Base-by-base conservation (phyloP, 805 yeast species). In the Candida xiaguanensis region DNA sequence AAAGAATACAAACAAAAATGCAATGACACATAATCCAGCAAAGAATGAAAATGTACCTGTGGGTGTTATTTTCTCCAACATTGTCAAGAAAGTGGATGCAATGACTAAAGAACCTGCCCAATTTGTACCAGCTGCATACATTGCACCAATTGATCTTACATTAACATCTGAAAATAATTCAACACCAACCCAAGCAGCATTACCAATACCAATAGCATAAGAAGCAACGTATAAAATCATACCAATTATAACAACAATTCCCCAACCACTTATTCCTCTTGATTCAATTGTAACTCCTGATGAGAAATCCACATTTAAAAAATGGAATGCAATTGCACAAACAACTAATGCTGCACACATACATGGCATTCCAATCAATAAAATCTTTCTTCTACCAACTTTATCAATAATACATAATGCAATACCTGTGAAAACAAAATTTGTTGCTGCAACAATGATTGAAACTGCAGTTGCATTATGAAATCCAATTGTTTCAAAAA, bases 171-270 rank as follows among this genome's bases (percentile, higher is more conserved):
- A 93, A 67, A 93, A 89, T 55, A 91, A 69, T 64, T 91, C 99
- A 41, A 91, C 84, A 58, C 93, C 97, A 58, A 91, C 96, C 99
- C 99, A 91, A 41, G 98, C 97, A 40, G 88, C 93, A 61, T 91
- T 90, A 65, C 99, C 99, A 50, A 90, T 86, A 50, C 98, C 98
- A 49, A 87, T 70, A 35, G 97, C 96, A 59, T 90, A 91, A 39
- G 83, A 80, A 2, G 95, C 96, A 33, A 90, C 96, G 56, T 72
- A 93, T 29, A 79, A 59, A 47, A 91, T 87, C 86, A 90, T 89
- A 38, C 88, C 81, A 27, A 89, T 72, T 46, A 93, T 83, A 39
- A 91, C 79, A 12, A 90, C 80, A 45, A 85, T 77, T 15, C 96
- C 95, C 96, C 97, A 90, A 2, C 88, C 80, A 19, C 79, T 65